Conservation (phyloP, 1,284 basidiomycete genomes). For the Cutaneotrichosporon cavernicola region DNA sequence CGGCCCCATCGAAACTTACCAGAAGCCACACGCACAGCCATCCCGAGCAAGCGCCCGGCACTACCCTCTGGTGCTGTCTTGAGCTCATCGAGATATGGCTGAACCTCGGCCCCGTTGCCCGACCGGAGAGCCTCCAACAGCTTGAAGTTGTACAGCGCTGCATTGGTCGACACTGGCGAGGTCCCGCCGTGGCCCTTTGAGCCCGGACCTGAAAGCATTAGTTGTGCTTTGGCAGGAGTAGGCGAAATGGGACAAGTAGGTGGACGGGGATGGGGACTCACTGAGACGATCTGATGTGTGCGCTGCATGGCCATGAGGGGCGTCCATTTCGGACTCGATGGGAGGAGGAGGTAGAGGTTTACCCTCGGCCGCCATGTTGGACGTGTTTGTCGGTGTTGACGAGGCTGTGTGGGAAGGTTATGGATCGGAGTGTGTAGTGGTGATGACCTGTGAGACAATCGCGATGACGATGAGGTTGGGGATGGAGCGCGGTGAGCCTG, state of each 20-base stretch:
- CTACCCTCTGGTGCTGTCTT: constrained; percentile 57
- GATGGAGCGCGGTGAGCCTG: too few relatives aligned
- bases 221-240: background rate
- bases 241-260: background rate
- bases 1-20: constrained; percentile 57
- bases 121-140: constrained; percentile 72
- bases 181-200: background rate
- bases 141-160: constrained; percentile 71
- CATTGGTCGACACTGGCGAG: constrained; percentile 10
- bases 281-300: background rate
- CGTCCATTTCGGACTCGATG: background rate
- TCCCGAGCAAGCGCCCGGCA: constrained; percentile 73
- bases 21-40: constrained; percentile 80
- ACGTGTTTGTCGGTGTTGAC: background rate
- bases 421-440: background rate
- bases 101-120: constrained; percentile 75
- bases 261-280: background rate
- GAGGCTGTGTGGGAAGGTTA: background rate
- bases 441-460: background rate
- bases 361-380: constrained; percentile 1
- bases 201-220: background rate
- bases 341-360: constrained; percentile 8
- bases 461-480: background rate
- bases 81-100: constrained; percentile 77
- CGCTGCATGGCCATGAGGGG: background rate